phyloP scores from a whole-genome alignment of 495 filamentous ascomycete genomes.

The Talaromyces thailandensis region DNA sequence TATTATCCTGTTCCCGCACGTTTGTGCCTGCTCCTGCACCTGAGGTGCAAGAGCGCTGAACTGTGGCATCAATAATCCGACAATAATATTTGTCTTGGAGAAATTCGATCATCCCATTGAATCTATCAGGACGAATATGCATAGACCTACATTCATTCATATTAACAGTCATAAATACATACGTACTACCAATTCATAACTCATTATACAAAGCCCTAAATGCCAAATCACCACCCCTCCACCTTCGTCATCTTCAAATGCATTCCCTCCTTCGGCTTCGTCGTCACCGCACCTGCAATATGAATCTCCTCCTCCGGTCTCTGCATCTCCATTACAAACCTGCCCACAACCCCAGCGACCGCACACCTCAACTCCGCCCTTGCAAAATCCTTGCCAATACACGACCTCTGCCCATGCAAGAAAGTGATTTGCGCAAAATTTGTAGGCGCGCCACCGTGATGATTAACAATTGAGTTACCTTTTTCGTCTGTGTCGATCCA shows the following conservation, averaged over 20 bases:
- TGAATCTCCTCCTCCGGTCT: constrained; percentile 50
- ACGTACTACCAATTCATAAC: neutral
- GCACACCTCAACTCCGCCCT: constrained; percentile 29
- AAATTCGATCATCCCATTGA: neutral
- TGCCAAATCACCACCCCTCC: constrained; percentile 48
- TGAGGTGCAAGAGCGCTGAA: no score
- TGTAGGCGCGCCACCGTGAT: constrained; percentile 31
- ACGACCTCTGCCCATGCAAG: constrained; percentile 37
- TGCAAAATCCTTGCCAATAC: constrained; percentile 45
- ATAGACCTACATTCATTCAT: no score
- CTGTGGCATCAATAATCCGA: no score
- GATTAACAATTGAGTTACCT: constrained; percentile 18
- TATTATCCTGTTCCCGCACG: no score
- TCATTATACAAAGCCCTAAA: neutral
- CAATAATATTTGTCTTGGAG: neutral
- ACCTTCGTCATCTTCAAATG: constrained; percentile 49
- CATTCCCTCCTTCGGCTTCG: constrained; percentile 57
- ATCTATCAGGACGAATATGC: neutral
- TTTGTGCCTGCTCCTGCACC: no score
- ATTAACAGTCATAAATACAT: neutral
- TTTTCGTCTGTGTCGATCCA: constrained; percentile 36
- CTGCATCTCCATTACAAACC: constrained; percentile 47
- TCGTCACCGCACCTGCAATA: constrained; percentile 55
- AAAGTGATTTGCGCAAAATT: constrained; percentile 41
- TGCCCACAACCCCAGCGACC: constrained; percentile 25